These are phyloP conservation scores for Thozetella sp. DNA, from an alignment of 495 filamentous ascomycete genomes.

Conservation along the genomic window DNA sequence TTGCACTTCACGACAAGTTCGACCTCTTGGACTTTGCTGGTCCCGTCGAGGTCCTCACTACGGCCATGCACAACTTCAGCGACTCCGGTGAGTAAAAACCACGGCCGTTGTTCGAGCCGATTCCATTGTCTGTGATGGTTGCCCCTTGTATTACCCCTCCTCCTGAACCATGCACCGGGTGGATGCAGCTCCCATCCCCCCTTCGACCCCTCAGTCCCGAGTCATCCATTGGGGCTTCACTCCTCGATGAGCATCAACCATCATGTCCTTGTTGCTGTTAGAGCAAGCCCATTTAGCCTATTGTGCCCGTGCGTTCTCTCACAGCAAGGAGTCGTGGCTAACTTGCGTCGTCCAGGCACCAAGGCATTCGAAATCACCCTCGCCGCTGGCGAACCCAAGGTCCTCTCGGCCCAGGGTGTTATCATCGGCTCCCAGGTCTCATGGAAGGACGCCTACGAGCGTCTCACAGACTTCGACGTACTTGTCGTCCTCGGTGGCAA, in stretches of 20 bases:
- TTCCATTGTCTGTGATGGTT: background rate
- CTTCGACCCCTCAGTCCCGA: too few relatives aligned
- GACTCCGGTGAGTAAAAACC: slow-evolving; percentile 55
- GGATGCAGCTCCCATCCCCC: slow-evolving; percentile 13
- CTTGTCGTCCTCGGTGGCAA: slow-evolving; percentile 69
- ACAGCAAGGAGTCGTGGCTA: background rate
- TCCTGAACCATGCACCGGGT: slow-evolving; percentile 12
- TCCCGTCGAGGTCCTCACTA: slow-evolving; percentile 64
- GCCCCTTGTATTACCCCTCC: too few relatives aligned
- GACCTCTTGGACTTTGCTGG: slow-evolving; percentile 66
- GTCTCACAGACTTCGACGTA: slow-evolving; percentile 70
- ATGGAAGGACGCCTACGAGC: slow-evolving; percentile 64
- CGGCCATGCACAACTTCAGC: slow-evolving; percentile 60
- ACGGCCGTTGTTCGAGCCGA: slow-evolving; percentile 5
- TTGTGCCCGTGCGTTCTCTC: too few relatives aligned
- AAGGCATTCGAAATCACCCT: slow-evolving; percentile 72
- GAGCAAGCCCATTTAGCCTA: too few relatives aligned
- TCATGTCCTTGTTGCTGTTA: too few relatives aligned
- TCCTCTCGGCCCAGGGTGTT: slow-evolving; percentile 72
- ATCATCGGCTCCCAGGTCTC: slow-evolving; percentile 72
- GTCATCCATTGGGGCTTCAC: too few relatives aligned
- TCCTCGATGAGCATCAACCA: too few relatives aligned
- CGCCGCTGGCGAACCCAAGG: slow-evolving; percentile 53
- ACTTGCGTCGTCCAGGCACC: slow-evolving; percentile 35
- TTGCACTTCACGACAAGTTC: slow-evolving; percentile 51